These are phyloP conservation scores for Acanthamoeba triangularis DNA, from an alignment of 208 protist genomes.

Conservation along the genomic window DNA sequence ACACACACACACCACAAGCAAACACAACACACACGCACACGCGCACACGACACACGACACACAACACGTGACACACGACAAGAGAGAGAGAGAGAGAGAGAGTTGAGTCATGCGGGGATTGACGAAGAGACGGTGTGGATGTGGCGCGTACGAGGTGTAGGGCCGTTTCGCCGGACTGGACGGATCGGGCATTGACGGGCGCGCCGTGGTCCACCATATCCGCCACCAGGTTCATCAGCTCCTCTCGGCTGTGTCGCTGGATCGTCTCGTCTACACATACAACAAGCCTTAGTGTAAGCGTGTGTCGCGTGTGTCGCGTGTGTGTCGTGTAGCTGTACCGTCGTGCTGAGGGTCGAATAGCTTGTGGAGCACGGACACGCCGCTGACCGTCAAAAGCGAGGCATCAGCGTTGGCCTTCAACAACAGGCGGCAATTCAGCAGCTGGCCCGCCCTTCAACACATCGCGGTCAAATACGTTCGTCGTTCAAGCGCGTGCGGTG, in stretches of 20 bases:
- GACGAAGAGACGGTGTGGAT: no score
- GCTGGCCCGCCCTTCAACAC: neutral
- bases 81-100: no score
- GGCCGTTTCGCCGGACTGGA: neutral
- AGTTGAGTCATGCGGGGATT: no score
- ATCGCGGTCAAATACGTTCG: neutral
- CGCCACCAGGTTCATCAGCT: slow-evolving; percentile 11
- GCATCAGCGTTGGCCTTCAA: slow-evolving; percentile 35
- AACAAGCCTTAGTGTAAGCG: neutral
- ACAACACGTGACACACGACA: no score
- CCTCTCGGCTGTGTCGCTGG: slow-evolving; percentile 20
- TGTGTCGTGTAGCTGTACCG: neutral
- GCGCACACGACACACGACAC: neutral
- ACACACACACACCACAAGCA: no score
- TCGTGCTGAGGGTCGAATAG: neutral
- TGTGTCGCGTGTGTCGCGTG: no score
- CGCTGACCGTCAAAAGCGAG: neutral
- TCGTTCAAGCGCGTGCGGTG: neutral
- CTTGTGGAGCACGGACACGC: neutral
- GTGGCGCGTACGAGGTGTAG: neutral
- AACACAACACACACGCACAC: no score
- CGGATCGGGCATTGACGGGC: neutral
- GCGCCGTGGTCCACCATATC: slow-evolving; percentile 3
- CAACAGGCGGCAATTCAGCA: slow-evolving; percentile 31
- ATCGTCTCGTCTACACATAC: neutral